phyloP scores from a whole-genome alignment of 1,139 yeast species.

The Yamadazyma kanchanaburiensis region DNA sequence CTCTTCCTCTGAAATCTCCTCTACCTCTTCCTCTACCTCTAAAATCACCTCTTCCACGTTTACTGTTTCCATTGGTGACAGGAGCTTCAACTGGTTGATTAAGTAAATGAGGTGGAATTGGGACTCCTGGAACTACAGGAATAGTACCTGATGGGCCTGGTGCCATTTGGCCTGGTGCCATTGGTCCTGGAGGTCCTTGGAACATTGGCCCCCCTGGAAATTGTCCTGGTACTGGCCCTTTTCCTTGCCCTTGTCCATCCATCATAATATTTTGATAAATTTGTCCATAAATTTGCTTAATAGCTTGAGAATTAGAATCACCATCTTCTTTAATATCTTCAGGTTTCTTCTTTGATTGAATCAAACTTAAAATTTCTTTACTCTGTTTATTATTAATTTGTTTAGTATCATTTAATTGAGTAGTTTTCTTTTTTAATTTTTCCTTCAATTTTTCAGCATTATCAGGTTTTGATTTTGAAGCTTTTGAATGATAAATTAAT shows the following conservation, averaged over 20 bases:
- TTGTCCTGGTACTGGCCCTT: conserved; percentile 14
- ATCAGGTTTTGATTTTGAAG: conserved; percentile 47
- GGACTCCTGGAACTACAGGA: conserved; percentile 19
- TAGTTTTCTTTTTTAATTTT: conserved; percentile 18
- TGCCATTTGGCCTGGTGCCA: conserved; percentile 5
- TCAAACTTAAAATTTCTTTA: conserved; percentile 32
- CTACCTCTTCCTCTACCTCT: conserved; percentile 24
- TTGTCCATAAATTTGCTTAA: conserved; percentile 48
- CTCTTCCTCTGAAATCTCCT: conserved; percentile 19
- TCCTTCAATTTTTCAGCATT: conserved; percentile 9
- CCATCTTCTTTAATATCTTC: conserved; percentile 14
- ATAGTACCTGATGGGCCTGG: conserved; percentile 15
- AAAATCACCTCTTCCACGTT: conserved; percentile 17
- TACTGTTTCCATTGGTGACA: conserved; percentile 9
- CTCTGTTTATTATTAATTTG: conserved; percentile 12
- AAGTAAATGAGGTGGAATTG: conserved; percentile 34
- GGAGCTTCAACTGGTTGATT: conserved; percentile 15
- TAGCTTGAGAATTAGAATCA: conserved; percentile 32
- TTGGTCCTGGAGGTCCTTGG: conserved; percentile 8
- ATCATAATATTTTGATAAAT: conserved; percentile 43
- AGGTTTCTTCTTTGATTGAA: conserved; percentile 12
- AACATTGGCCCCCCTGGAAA: conserved; percentile 17
- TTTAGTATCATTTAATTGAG: conserved; percentile 11
- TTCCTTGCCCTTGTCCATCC: conserved; percentile 27
- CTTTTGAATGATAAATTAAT: conserved; percentile 70